Evolutionary conservation across 257 asterid species (phyloP).

Genomic region (Solanum appendiculatum): DNA sequence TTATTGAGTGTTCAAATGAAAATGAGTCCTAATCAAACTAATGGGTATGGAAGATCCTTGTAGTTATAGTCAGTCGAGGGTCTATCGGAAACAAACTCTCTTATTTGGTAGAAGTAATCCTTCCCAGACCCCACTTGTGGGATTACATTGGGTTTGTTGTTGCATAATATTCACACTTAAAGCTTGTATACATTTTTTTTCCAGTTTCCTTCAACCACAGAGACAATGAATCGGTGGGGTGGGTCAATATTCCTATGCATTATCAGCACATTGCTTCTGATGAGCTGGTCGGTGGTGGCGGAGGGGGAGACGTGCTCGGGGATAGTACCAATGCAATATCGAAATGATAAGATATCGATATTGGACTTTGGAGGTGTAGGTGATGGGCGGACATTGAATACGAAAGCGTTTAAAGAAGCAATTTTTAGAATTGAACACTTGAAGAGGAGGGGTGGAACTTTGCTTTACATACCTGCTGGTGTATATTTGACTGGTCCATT

Average conservation of each 20-base stretch:
- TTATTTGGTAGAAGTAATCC: not conserved
- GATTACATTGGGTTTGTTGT: not conserved
- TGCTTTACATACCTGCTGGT: conserved; percentile 87
- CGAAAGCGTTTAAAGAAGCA: conserved; percentile 78
- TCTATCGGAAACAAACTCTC: not conserved
- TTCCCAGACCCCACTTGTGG: not conserved
- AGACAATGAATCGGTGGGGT: conserved; percentile 15
- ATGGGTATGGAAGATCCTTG: not conserved
- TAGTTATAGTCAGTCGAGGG: not conserved
- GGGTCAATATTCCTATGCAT: conserved; percentile 10
- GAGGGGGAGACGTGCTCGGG: conserved; percentile 67
- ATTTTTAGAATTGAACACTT: conserved; percentile 69
- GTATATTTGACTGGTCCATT: conserved; percentile 74
- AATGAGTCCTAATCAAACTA: not conserved
- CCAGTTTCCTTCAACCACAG: not conserved
- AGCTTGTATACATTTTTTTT: not conserved
- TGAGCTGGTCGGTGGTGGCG: conserved; percentile 11
- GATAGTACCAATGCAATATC: conserved; percentile 68
- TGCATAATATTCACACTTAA: not conserved
- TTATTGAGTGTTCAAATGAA: not conserved
- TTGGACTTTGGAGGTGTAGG: conserved; percentile 84
- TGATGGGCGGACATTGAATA: conserved; percentile 72
- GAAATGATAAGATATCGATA: conserved; percentile 71
- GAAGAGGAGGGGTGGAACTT: conserved; percentile 78
- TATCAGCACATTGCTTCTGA: conserved; percentile 4